phyloP scores from a whole-genome alignment of 2,329 filamentous ascomycete species.

The Paramyrothecium sp. region DNA sequence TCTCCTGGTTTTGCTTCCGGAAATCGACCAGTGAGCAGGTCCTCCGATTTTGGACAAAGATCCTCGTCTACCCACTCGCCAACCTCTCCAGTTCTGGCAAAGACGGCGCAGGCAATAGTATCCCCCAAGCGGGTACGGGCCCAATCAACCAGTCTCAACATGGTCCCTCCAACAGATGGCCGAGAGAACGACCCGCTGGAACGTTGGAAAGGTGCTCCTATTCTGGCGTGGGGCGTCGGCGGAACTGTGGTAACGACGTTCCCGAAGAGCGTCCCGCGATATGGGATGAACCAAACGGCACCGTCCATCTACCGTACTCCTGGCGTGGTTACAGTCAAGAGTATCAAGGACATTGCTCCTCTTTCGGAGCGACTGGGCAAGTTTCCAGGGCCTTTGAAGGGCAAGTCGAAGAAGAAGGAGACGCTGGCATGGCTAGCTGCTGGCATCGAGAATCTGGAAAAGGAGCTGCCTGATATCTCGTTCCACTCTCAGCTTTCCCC shows the following conservation, averaged over 20 bases:
- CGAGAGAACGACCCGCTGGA: constrained; percentile 74
- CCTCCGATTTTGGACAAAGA: constrained; percentile 45
- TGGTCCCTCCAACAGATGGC: constrained; percentile 63
- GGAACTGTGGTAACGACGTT: constrained; percentile 82
- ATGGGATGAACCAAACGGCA: constrained; percentile 68
- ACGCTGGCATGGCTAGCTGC: constrained; percentile 74
- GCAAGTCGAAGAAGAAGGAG: constrained; percentile 96
- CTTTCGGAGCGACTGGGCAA: constrained; percentile 70
- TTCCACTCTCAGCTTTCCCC: constrained; percentile 52
- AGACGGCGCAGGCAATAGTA: constrained; percentile 21
- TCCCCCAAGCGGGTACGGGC: constrained; percentile 43
- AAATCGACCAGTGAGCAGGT: constrained; percentile 26
- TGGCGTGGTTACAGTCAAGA: constrained; percentile 78
- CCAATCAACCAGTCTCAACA: constrained; percentile 54
- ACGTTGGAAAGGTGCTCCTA: constrained; percentile 85
- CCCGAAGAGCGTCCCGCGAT: constrained; percentile 84
- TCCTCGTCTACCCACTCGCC: constrained; percentile 52
- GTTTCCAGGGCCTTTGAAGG: constrained; percentile 87
- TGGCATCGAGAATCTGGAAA: constrained; percentile 74
- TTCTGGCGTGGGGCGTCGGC: constrained; percentile 86
- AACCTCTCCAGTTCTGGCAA: constrained; percentile 30
- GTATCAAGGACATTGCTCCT: constrained; percentile 70
- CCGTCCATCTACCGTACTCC: constrained; percentile 81
- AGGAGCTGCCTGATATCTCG: constrained; percentile 46
- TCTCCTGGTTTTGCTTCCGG: constrained; percentile 53